Percentiles rank a stretch among this genome's conserved stretches.
Evolutionary conservation across 2,329 filamentous ascomycete genomes (phyloP).

Genomic region (Beauveria bassiana): DNA sequence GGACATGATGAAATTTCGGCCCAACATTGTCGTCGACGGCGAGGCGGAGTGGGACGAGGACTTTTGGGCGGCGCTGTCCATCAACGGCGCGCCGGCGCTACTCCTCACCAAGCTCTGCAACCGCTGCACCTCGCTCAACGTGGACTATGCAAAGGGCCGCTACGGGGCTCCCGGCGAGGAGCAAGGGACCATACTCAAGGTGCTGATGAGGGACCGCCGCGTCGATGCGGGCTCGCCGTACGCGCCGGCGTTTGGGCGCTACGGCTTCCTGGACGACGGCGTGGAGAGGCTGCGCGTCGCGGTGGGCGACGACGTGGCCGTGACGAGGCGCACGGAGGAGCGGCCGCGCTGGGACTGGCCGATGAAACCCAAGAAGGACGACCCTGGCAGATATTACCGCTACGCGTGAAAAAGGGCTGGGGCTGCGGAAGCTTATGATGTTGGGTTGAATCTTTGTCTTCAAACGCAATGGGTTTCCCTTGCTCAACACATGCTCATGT

Average conservation of each 20-base stretch:
- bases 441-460: not conserved
- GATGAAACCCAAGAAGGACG: constrained; percentile 13
- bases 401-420: not conserved
- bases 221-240: constrained; percentile 63
- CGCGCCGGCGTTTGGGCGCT: constrained; percentile 65
- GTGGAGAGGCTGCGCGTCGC: constrained; percentile 28
- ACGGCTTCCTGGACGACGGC: constrained; percentile 48
- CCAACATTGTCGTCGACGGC: constrained; percentile 62
- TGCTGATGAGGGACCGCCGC: constrained; percentile 60
- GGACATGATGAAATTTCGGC: constrained; percentile 63
- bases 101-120: constrained; percentile 62
- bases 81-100: constrained; percentile 35
- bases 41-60: constrained; percentile 58
- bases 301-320: constrained; percentile 49
- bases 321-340: constrained; percentile 41
- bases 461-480: not conserved
- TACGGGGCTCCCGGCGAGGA: constrained; percentile 40
- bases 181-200: constrained; percentile 57
- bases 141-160: constrained; percentile 61
- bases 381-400: constrained; percentile 19
- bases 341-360: constrained; percentile 49
- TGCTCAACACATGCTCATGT: not conserved
- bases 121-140: constrained; percentile 61
- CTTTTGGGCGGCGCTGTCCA: constrained; percentile 57
- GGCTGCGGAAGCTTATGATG: not conserved